phyloP scores from a whole-genome alignment of 2,329 filamentous ascomycete species.

The Aureobasidium mangrovei region DNA sequence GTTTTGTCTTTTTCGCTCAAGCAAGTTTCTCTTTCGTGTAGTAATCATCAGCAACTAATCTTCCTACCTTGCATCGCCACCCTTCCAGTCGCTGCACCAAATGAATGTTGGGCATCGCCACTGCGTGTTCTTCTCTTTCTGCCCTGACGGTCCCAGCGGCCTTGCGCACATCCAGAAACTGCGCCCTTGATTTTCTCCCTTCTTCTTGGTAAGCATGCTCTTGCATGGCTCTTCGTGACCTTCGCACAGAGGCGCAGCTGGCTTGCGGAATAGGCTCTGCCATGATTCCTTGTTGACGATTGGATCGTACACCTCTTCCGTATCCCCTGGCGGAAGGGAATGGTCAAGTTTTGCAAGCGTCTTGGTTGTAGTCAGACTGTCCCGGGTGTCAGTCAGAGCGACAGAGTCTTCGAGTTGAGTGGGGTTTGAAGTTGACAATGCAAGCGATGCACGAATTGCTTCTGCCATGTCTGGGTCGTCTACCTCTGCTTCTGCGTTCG shows the following conservation, averaged over 20 bases:
- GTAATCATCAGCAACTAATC: conserved; percentile 1
- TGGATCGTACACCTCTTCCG: conserved; percentile 52
- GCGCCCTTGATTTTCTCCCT: conserved; percentile 67
- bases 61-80: conserved; percentile 11
- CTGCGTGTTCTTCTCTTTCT: conserved; percentile 73
- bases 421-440: background rate
- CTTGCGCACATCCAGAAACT: conserved; percentile 61
- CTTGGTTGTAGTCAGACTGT: background rate
- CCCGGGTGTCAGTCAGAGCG: background rate
- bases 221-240: conserved; percentile 78
- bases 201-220: conserved; percentile 75
- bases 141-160: conserved; percentile 75
- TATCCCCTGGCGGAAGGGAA: conserved; percentile 17
- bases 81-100: conserved; percentile 56
- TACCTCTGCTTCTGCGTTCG: background rate
- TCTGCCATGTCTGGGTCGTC: background rate
- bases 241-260: conserved; percentile 69
- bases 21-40: background rate
- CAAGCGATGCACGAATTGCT: background rate
- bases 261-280: conserved; percentile 73
- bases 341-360: conserved; percentile 3
- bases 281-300: conserved; percentile 71
- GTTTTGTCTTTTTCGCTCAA: background rate
- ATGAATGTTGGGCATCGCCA: conserved; percentile 86
- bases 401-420: background rate